Percentiles rank a stretch among this genome's conserved stretches.
phyloP scores from a whole-genome alignment of 2,329 filamentous ascomycete species.

The Penicillium sp. region DNA sequence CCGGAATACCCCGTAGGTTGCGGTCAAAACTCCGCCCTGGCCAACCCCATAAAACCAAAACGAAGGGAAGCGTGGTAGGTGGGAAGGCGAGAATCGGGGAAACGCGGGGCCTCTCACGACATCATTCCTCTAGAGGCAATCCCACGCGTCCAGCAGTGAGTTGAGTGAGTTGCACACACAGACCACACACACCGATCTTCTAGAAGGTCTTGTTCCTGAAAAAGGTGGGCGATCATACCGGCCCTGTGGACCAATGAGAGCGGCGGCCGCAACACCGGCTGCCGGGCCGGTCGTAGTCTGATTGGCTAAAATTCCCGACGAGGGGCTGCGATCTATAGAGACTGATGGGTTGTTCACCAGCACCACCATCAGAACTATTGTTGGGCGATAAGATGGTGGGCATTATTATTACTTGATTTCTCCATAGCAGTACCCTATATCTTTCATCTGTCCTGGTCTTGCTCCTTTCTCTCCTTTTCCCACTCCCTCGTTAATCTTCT shows the following conservation, averaged over 20 bases:
- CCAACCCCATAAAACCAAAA: not conserved
- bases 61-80: not conserved
- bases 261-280: slow-evolving; percentile 20
- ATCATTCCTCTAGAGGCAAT: slow-evolving; percentile 23
- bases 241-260: slow-evolving; percentile 18
- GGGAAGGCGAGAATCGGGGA: slow-evolving; percentile 7
- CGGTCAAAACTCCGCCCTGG: slow-evolving; percentile 1
- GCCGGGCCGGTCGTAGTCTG: slow-evolving; percentile 22
- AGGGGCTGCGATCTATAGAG: slow-evolving; percentile 27
- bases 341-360: slow-evolving; percentile 6
- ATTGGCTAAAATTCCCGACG: slow-evolving; percentile 25
- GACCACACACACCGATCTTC: slow-evolving; percentile 14
- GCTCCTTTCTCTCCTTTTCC: slow-evolving; percentile 4
- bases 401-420: not conserved
- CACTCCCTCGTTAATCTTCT: slow-evolving; percentile 5
- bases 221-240: slow-evolving; percentile 22
- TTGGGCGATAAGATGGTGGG: slow-evolving; percentile 24
- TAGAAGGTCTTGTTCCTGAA: slow-evolving; percentile 25
- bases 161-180: not conserved
- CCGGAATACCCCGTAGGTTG: not conserved
- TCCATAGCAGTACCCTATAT: slow-evolving; percentile 12
- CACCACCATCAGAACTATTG: slow-evolving; percentile 6
- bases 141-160: slow-evolving; percentile 15
- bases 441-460: slow-evolving; percentile 3
- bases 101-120: slow-evolving; percentile 21